Conservation (phyloP, 2,329 filamentous ascomycete genomes). For the Cladosporium colombiae region DNA sequence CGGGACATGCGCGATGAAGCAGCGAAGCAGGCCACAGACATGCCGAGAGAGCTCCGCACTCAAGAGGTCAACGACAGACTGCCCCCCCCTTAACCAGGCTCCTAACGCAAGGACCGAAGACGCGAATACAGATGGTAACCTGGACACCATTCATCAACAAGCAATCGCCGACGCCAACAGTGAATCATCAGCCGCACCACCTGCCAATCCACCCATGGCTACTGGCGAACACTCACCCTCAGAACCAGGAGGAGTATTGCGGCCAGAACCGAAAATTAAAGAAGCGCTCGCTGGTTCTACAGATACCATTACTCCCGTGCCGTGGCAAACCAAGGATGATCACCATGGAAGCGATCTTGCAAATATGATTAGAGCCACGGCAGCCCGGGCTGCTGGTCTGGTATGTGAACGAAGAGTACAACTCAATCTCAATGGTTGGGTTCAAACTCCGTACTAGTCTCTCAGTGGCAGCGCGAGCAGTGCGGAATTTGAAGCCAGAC, state of each 20-base stretch:
- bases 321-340: not conserved
- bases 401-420: too few species aligned
- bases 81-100: not conserved
- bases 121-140: not conserved
- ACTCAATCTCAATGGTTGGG: too few species aligned
- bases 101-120: not conserved
- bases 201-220: not conserved
- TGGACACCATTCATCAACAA: not conserved
- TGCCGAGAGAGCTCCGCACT: not conserved
- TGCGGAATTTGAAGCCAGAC: too few species aligned
- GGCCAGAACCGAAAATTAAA: not conserved
- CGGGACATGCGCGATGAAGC: not conserved
- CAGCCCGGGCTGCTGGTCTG: slow-evolving; percentile 51
- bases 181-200: not conserved
- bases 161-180: not conserved
- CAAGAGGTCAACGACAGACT: not conserved
- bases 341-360: not conserved
- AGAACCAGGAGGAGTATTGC: too few species aligned
- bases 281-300: not conserved
- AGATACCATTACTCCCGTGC: slow-evolving; percentile 21
- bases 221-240: not conserved
- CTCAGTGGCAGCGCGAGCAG: too few species aligned
- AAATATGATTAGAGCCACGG: slow-evolving; percentile 36
- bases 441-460: too few species aligned
- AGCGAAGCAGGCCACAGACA: not conserved